A percentile compares a stretch with the other conserved stretches of the same genome.
Conservation (phyloP, 2,329 filamentous ascomycete genomes). For the Claviceps cyperi region DNA sequence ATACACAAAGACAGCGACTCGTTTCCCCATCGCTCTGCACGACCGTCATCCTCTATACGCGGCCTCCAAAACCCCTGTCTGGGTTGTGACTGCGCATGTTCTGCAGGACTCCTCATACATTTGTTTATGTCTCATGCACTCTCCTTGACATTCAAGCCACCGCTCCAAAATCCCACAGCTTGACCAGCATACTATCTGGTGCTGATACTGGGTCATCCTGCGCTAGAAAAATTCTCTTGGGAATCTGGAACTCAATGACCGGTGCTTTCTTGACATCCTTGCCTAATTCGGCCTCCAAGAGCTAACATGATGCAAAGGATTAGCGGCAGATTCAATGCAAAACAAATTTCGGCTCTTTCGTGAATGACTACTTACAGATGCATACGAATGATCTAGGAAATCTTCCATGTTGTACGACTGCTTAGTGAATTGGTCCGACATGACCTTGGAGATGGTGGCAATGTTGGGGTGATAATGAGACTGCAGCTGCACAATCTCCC, state of each 20-base stretch:
- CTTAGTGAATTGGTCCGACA: conserved; percentile 96
- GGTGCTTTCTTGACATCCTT: conserved; percentile 77
- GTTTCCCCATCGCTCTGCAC: not conserved
- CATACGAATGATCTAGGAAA: conserved; percentile 89
- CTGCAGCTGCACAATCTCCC: conserved; percentile 86
- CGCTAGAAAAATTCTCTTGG: conserved; percentile 60
- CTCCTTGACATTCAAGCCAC: not conserved
- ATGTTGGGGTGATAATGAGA: conserved; percentile 96
- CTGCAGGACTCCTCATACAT: not conserved
- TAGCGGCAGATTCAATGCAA: not conserved
- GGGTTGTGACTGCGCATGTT: too few species aligned
- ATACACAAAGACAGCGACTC: not conserved
- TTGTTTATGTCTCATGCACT: not conserved
- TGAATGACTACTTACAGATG: conserved; percentile 43
- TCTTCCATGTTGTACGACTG: conserved; percentile 90
- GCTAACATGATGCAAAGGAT: conserved; percentile 26
- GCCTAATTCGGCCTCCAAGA: conserved; percentile 70
- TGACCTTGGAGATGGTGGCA: conserved; percentile 81
- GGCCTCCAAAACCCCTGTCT: not conserved
- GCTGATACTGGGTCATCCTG: conserved; percentile 31
- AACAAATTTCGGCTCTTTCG: not conserved
- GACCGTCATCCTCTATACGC: not conserved
- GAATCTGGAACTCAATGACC: conserved; percentile 87
- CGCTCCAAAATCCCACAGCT: conserved; percentile 43
- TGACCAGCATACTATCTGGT: conserved; percentile 42